Evolutionary conservation across 1,284 basidiomycete species (phyloP), one percentile per base, ranked within the genome.

Genomic region (Cutaneotrichosporon cavernicola): DNA sequence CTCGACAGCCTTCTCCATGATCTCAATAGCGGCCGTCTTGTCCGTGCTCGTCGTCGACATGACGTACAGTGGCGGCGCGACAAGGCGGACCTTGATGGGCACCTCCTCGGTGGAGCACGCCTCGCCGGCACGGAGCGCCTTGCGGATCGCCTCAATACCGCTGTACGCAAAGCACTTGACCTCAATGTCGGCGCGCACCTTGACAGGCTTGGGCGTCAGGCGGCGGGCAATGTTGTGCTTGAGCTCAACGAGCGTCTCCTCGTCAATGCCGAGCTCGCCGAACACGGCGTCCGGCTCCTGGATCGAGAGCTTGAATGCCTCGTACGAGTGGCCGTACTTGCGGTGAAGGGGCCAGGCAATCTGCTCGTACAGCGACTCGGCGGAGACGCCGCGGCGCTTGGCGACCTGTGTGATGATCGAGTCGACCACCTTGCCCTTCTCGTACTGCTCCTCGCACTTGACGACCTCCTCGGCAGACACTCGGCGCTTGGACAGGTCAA

Each of bases 391-490:
- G 36, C 91, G 81, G 81, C 93, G 93, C 58, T 92, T 93, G 1
- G 92, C 91, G 63, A 97, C 95, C 78, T 97, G 92, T 31, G 91
- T 88, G 81, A 97, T 88, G 80, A 97, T 97, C 16, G 91, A 94
- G 61, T 92, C 89, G 51, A 96, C 92, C 5, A 91, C 89, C 83
- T 97, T 97, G 51, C 92, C 94, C 83, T 99, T 99, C 86, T 95
- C 95, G 82, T 92, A 99, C 60, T 92, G 89, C 77, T 98, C 96
- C 81, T 99, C 97, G 82, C 97, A 99, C 84, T 97, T 97, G 58
- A 90, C 88, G 73, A 99, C 96, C 80, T 99, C 96, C 80, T 99
- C 97, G 11, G 96, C 91, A 11, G 95, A 97, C n/a, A 99, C 96
- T 75, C 97, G 90, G 73, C 97, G 90, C 85, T 99, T 99, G 60